These are phyloP conservation scores for Penicillium angulare DNA, from an alignment of 495 filamentous ascomycete species.

Conservation along the genomic window DNA sequence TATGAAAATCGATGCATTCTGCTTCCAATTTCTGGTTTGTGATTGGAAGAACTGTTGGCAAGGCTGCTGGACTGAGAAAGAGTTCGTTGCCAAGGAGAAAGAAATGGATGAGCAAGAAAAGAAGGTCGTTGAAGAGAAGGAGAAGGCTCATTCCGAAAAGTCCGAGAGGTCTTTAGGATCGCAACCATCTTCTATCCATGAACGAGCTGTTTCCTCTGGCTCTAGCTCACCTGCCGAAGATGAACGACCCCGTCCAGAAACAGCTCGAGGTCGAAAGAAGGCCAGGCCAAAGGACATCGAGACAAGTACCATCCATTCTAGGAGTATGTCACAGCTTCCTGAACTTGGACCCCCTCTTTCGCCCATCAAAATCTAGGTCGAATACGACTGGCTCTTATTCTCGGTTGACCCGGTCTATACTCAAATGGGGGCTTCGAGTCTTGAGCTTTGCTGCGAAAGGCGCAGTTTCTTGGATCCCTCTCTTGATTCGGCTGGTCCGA, in stretches of 20 bases:
- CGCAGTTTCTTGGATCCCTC: background rate
- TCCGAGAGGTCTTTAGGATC: conserved; percentile 5
- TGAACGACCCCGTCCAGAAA: conserved; percentile 32
- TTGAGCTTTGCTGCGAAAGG: background rate
- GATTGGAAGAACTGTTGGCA: conserved; percentile 96
- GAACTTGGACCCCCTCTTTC: conserved; percentile 74
- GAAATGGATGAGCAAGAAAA: conserved; percentile 48
- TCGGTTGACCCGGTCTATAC: too few relatives aligned
- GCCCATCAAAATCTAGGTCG: conserved; percentile 55
- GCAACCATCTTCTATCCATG: conserved; percentile 36
- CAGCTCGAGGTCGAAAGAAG: conserved; percentile 35
- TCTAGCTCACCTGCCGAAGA: conserved; percentile 54
- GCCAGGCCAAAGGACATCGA: conserved; percentile 42
- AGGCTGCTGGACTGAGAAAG: conserved; percentile 87
- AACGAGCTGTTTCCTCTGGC: conserved; percentile 59
- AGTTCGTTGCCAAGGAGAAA: conserved; percentile 71
- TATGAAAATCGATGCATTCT: conserved; percentile 86
- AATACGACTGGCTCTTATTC: too few relatives aligned
- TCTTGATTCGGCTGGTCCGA: conserved; percentile 23
- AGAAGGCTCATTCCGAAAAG: too few relatives aligned
- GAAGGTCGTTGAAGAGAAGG: conserved; percentile 23
- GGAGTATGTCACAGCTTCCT: conserved; percentile 49
- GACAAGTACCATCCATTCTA: conserved; percentile 24
- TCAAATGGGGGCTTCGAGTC: too few relatives aligned
- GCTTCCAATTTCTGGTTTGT: conserved; percentile 86